Base-by-base conservation (phyloP, 805 yeast species). In the Ogataea allantospora region DNA sequence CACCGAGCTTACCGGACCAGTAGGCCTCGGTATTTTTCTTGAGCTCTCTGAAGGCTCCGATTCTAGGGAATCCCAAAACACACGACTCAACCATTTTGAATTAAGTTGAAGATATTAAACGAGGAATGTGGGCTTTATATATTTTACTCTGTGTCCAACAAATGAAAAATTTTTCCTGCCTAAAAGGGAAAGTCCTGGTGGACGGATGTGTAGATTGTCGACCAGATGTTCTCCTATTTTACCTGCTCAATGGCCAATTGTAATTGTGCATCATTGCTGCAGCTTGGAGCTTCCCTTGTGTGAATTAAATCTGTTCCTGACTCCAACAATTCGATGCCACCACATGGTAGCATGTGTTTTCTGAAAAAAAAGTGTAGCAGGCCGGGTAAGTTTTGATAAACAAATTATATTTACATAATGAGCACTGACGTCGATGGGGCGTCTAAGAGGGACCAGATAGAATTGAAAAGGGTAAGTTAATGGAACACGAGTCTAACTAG, bases 1-100 rank as follows among this genome's bases (percentile, higher is more conserved):
- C 85, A 49, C 83, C 60, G 60, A 82, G 82, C 76, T 89, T 91
- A 67, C 97, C 97, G 56, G 78, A 68, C 99, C 99, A 93, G 91
- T 93, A 93, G 67, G 95, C 85, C 77, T 93, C 99, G 57, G 99
- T 93, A 70, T 88, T 87, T 75, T 93, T 93, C 77, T 93, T 93
- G 71, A 93, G 83, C 77, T 93, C 99, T 81, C 99, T 93, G 77
- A 88, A 88, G 60, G 96, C 93, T 64, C 99, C 99, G 65, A 91
- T 93, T 78, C 99, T 93, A 75, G 99, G 99, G 93, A 93, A 93
- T 70, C 99, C 99, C 73, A 93, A 80, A 60, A 93, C 95, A 65
- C 96, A 80, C 51, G 98, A 91, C 72, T 83, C 83, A 71, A 91
- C 98, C 98, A 91, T 91, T 61, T 44, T 75, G 30, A 12, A 32